A percentile compares a stretch with the other conserved stretches of the same genome.
Conservation (phyloP, 805 yeast genomes). For the Danielia oregonensis region DNA sequence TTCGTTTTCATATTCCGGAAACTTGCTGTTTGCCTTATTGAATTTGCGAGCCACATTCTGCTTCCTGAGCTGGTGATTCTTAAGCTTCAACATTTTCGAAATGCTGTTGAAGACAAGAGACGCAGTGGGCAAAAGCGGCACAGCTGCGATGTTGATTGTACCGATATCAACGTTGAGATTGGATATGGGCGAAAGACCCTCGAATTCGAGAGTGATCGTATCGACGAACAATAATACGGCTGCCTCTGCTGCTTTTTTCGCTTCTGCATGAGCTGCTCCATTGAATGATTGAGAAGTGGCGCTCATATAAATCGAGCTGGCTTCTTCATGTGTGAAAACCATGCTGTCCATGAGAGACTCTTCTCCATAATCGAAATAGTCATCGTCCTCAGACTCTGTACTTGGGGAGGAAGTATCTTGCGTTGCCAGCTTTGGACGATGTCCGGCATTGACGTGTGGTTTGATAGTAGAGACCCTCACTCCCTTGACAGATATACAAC, state of each 20-base stretch:
- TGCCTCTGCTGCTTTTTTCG: conserved; percentile 2
- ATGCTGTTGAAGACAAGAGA: conserved; percentile 36
- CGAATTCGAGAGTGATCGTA: conserved; percentile 39
- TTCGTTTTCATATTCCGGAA: conserved; percentile 23
- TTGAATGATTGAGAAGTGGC: conserved; percentile 56
- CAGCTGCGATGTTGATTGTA: conserved; percentile 38
- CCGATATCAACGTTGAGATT: conserved; percentile 40
- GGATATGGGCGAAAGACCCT: conserved; percentile 38
- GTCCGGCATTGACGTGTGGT: conserved; percentile 37
- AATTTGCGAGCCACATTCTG: conserved; percentile 3
- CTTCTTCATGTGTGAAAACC: conserved; percentile 64
- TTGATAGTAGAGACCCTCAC: conserved; percentile 37
- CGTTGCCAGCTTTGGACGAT: conserved; percentile 4
- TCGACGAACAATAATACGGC: conserved; percentile 32
- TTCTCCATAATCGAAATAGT: conserved; percentile 27
- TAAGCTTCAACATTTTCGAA: conserved; percentile 31
- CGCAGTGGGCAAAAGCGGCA: conserved; percentile 40
- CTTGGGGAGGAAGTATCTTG: conserved; percentile 1
- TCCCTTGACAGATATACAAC: conserved; percentile 39
- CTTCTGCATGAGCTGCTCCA: background rate
- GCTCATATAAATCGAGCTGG: conserved; percentile 76
- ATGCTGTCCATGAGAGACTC: conserved; percentile 54
- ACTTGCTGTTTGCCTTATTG: conserved; percentile 6
- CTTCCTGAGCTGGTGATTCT: conserved; percentile 26
- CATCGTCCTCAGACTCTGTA: conserved; percentile 5